Evolutionary conservation across 169 alveolate species (phyloP).

Genomic region (Eimeria tenella): DNA sequence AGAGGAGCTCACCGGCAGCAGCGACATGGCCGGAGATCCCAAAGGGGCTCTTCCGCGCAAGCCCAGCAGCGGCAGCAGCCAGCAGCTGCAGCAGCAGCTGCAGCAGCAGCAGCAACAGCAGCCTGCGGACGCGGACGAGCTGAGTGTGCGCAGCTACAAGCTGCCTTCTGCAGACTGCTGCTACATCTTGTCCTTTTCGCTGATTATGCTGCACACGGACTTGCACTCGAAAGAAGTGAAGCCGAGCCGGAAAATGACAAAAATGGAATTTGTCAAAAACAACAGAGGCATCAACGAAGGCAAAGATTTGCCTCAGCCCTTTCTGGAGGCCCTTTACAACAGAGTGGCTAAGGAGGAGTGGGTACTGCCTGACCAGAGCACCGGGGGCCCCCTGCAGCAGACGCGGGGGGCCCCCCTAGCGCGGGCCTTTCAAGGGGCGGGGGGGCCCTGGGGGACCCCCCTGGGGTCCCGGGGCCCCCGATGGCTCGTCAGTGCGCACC

Average conservation of each 20-base stretch:
- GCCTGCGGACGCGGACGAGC: neutral
- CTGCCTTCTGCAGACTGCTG: constrained; percentile 91
- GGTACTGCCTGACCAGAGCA: constrained; percentile 52
- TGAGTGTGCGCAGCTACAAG: neutral
- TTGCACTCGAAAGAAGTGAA: constrained; percentile 91
- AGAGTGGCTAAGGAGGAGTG: constrained; percentile 78
- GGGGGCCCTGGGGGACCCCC: neutral
- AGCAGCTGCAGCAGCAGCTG: neutral
- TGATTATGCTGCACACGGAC: constrained; percentile 94
- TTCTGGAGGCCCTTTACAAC: constrained; percentile 80
- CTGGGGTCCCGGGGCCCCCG: neutral
- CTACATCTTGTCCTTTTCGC: constrained; percentile 92
- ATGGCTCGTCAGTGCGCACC: neutral
- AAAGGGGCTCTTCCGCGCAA: neutral
- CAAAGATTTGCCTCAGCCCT: constrained; percentile 81
- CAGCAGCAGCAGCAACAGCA: constrained; percentile 22
- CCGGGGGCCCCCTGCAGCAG: neutral
- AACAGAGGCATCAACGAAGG: constrained; percentile 85
- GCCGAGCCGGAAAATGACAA: constrained; percentile 81
- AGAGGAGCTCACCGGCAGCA: neutral
- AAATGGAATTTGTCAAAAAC: constrained; percentile 82
- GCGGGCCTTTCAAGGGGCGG: neutral
- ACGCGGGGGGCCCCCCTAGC: neutral
- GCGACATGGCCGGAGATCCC: neutral
- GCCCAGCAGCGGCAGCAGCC: neutral